phyloP scores from a whole-genome alignment of 352 stramenopile genomes.

The Globisporangium viniferum region DNA sequence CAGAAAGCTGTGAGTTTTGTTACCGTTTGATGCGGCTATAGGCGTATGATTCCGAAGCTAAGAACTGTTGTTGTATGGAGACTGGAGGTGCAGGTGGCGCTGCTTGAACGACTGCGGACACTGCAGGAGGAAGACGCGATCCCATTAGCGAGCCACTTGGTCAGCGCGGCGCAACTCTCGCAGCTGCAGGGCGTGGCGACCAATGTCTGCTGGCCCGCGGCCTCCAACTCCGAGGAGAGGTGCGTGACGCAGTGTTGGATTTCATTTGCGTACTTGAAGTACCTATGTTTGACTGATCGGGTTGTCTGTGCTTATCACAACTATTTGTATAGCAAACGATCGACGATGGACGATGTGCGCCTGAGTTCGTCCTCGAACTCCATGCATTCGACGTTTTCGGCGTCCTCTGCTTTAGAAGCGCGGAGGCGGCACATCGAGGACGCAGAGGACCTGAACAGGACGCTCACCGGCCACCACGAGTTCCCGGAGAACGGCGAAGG shows the following conservation, averaged over 20 bases:
- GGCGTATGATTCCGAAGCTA: background rate
- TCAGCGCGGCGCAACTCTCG: background rate
- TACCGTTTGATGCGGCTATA: background rate
- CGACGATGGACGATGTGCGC: conserved; percentile 17
- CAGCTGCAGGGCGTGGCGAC: background rate
- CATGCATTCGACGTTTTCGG: conserved; percentile 16
- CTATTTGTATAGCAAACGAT: conserved; percentile 12
- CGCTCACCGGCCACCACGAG: conserved; percentile 5
- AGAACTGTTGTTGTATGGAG: conserved; percentile 5
- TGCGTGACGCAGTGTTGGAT: background rate
- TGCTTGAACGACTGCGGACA: conserved; percentile 17
- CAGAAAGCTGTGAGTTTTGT: conserved; percentile 13
- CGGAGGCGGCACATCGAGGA: background rate
- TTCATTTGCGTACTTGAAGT: background rate
- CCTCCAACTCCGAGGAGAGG: conserved; percentile 22
- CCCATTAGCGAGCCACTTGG: conserved; percentile 2
- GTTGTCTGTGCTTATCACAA: background rate
- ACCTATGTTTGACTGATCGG: background rate
- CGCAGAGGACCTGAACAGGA: conserved; percentile 2
- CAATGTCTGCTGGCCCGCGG: conserved; percentile 25
- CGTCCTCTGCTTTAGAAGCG: conserved; percentile 7
- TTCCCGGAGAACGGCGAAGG: background rate
- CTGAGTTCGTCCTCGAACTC: conserved; percentile 23
- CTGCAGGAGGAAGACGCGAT: conserved; percentile 11
- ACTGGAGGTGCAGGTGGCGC: conserved; percentile 5